Evolutionary conservation across 176 grass and related monocot species (phyloP).

Genomic region (Guadua angustifolia): DNA sequence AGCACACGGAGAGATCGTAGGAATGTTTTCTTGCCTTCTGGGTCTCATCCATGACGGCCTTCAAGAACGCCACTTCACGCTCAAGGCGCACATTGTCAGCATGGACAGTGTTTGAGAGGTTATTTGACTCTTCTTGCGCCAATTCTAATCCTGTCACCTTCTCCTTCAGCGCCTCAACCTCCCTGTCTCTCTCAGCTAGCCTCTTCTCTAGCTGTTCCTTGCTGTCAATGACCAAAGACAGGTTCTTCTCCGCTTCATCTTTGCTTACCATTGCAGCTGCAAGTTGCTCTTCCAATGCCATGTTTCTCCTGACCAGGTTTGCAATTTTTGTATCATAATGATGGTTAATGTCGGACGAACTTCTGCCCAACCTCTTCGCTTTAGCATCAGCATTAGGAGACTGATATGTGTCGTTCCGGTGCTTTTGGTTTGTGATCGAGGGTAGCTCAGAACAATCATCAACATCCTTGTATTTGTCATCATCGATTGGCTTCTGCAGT

Average conservation of each 20-base stretch:
- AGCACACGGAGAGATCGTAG: neutral
- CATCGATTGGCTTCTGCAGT: constrained; percentile 74
- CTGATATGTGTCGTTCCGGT: constrained; percentile 1
- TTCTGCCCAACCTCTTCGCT: constrained; percentile 49
- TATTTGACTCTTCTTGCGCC: constrained; percentile 91
- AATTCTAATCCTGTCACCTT: constrained; percentile 72
- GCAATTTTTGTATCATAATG: constrained; percentile 64
- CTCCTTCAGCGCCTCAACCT: constrained; percentile 69
- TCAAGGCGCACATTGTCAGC: constrained; percentile 88
- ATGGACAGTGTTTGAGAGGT: constrained; percentile 75
- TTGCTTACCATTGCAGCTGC: constrained; percentile 55
- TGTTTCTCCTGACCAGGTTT: constrained; percentile 60
- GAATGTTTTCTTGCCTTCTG: constrained; percentile 66
- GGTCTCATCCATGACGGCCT: constrained; percentile 85
- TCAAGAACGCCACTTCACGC: constrained; percentile 90
- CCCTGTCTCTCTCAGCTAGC: constrained; percentile 67
- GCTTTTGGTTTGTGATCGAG: constrained; percentile 45
- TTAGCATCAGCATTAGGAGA: constrained; percentile 56
- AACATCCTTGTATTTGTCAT: constrained; percentile 67
- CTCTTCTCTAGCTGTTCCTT: constrained; percentile 73
- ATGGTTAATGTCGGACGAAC: constrained; percentile 67
- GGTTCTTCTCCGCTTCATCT: constrained; percentile 71
- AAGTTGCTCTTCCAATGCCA: constrained; percentile 64
- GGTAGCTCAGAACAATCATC: constrained; percentile 51
- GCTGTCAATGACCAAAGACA: constrained; percentile 66